Conservation (phyloP, 192 early-diverging fungal species). For the Coemansia sp. region DNA sequence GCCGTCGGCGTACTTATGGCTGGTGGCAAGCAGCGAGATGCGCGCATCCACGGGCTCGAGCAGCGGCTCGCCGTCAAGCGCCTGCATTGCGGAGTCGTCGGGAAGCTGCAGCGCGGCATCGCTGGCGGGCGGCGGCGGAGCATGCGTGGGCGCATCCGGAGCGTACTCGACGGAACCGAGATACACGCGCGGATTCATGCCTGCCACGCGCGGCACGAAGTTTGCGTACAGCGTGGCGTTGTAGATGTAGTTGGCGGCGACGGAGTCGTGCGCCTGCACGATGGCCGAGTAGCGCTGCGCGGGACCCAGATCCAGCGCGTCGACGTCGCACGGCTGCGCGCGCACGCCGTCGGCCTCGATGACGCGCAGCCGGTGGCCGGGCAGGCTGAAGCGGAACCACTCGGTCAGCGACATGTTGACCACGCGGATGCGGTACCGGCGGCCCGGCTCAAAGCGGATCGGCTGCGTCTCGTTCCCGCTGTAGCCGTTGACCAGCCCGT, state of each 20-base stretch:
- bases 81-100: constrained; percentile 18
- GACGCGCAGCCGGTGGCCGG: constrained; percentile 73
- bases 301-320: constrained; percentile 60
- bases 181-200: constrained; percentile 47
- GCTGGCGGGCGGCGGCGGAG: neutral
- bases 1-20: constrained; percentile 1
- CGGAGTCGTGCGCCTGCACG: constrained; percentile 64
- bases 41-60: constrained; percentile 17
- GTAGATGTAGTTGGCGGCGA: constrained; percentile 63
- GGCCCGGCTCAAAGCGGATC: constrained; percentile 68
- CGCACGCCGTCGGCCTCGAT: constrained; percentile 80
- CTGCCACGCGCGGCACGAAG: constrained; percentile 59
- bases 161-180: constrained; percentile 17
- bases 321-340: constrained; percentile 56
- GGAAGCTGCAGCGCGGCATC: constrained; percentile 13
- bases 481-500: constrained; percentile 42
- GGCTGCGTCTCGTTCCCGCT: constrained; percentile 55
- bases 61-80: constrained; percentile 8
- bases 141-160: constrained; percentile 1
- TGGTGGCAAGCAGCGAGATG: constrained; percentile 11
- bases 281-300: constrained; percentile 82
- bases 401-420: constrained; percentile 71
- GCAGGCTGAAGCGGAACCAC: constrained; percentile 73
- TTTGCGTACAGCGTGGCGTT: constrained; percentile 68
- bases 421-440: constrained; percentile 78